Evolutionary conservation across 2,329 filamentous ascomycete species (phyloP).

Genomic region (Talaromyces pinophilus): DNA sequence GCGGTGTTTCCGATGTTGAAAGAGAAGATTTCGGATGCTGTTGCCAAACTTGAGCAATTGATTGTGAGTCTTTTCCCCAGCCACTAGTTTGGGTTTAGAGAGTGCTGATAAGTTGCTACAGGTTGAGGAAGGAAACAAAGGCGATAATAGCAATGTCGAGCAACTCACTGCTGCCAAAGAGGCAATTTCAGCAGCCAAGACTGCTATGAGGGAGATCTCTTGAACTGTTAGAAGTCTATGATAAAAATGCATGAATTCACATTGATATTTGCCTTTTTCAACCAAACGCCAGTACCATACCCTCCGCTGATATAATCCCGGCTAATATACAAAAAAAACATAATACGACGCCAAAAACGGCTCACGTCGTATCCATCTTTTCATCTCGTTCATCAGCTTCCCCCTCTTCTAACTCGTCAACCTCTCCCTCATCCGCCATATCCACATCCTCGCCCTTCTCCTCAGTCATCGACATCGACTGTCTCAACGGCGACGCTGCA

Average conservation of each 20-base stretch:
- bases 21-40: conserved; percentile 69
- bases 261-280: neutral
- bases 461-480: conserved; percentile 39
- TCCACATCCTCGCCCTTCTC: conserved; percentile 58
- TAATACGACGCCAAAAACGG: neutral
- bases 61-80: conserved; percentile 60
- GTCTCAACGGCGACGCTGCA: conserved; percentile 42
- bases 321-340: conserved; percentile 1
- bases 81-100: neutral
- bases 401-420: conserved; percentile 50
- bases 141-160: conserved; percentile 41
- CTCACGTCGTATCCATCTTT: conserved; percentile 66
- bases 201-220: conserved; percentile 42
- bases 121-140: conserved; percentile 45
- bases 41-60: conserved; percentile 72
- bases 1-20: conserved; percentile 74
- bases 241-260: neutral
- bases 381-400: conserved; percentile 56
- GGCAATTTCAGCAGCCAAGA: conserved; percentile 43
- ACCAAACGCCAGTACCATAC: conserved; percentile 18
- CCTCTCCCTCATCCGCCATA: conserved; percentile 58
- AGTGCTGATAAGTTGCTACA: conserved; percentile 23
- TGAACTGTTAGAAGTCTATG: conserved; percentile 26
- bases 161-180: conserved; percentile 47
- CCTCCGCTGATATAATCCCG: neutral